Percentiles rank a stretch among this genome's conserved stretches.
These are phyloP conservation scores for Pleurotus citrinopileatus DNA, from an alignment of 768 basidiomycete species.

Conservation along the genomic window DNA sequence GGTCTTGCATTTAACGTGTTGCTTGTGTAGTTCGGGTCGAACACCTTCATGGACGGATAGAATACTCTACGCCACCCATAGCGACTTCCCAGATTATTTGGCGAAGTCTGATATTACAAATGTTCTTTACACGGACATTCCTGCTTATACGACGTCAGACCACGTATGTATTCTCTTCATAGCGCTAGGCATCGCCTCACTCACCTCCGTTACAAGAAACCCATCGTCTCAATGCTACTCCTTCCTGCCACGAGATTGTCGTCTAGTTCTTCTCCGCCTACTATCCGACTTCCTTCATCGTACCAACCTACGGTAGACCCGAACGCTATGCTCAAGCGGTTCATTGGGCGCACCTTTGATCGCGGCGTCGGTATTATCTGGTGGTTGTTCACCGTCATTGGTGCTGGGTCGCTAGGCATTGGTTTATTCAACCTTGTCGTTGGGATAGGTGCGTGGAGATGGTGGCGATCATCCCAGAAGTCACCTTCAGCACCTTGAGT, in stretches of 20 bases:
- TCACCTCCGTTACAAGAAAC: conserved; percentile 56
- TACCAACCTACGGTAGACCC: conserved; percentile 57
- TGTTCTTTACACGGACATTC: conserved; percentile 75
- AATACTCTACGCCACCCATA: conserved; percentile 78
- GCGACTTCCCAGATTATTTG: conserved; percentile 53
- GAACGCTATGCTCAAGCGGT: conserved; percentile 51
- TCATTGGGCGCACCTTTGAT: conserved; percentile 65
- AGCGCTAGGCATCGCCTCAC: not conserved
- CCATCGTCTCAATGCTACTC: conserved; percentile 71
- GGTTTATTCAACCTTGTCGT: conserved; percentile 72
- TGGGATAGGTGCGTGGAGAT: conserved; percentile 63
- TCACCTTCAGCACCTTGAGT: conserved; percentile 10
- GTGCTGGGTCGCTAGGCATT: conserved; percentile 70
- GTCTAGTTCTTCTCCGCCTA: conserved; percentile 27
- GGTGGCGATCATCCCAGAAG: conserved; percentile 40
- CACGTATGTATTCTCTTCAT: conserved; percentile 54
- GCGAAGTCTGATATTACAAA: conserved; percentile 57
- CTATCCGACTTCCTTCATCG: conserved; percentile 48
- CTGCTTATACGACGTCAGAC: conserved; percentile 85
- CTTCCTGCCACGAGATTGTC: conserved; percentile 43
- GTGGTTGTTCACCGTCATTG: conserved; percentile 73
- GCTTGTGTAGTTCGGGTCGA: conserved; percentile 52
- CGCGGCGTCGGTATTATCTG: conserved; percentile 75
- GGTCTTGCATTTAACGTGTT: conserved; percentile 9
- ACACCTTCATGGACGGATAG: conserved; percentile 93